Conservation (phyloP, 192 early-diverging fungal species). For the Tieghemiomyces parasiticus region DNA sequence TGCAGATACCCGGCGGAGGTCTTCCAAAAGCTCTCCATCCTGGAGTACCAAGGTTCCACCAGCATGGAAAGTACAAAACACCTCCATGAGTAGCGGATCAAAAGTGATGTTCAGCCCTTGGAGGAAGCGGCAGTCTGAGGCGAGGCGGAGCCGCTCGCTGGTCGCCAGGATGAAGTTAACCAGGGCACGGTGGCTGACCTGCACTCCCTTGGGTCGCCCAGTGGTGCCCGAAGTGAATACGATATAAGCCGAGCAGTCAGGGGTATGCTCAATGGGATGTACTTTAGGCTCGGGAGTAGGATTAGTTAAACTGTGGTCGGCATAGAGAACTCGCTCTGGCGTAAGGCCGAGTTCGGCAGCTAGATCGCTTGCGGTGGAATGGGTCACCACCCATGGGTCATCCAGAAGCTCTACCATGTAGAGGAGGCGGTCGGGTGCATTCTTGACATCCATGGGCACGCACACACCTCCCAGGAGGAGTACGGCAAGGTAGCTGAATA, state of each 20-base stretch:
- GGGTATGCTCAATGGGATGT: no score
- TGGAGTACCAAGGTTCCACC: constrained; percentile 5
- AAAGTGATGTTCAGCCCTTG: constrained; percentile 6
- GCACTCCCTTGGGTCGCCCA: constrained; percentile 2
- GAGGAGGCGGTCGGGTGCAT: not conserved
- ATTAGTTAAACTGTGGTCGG: no score
- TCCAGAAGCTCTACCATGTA: not conserved
- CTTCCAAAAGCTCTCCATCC: not conserved
- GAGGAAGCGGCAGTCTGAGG: not conserved
- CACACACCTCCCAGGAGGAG: not conserved
- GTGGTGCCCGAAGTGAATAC: constrained; percentile 7
- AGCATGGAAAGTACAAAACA: not conserved
- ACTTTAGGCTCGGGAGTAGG: no score
- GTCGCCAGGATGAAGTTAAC: not conserved
- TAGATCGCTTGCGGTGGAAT: no score
- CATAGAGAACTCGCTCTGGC: no score
- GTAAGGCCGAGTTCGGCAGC: no score
- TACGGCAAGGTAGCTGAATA: not conserved
- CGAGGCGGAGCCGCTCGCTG: not conserved
- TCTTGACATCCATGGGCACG: not conserved
- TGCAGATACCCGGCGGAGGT: not conserved
- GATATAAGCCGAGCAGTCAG: not conserved
- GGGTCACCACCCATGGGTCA: not conserved
- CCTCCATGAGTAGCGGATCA: not conserved
- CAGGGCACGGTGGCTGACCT: not conserved